Conservation (phyloP, 495 filamentous ascomycete species). For the Talaromyces nanjingensis region DNA sequence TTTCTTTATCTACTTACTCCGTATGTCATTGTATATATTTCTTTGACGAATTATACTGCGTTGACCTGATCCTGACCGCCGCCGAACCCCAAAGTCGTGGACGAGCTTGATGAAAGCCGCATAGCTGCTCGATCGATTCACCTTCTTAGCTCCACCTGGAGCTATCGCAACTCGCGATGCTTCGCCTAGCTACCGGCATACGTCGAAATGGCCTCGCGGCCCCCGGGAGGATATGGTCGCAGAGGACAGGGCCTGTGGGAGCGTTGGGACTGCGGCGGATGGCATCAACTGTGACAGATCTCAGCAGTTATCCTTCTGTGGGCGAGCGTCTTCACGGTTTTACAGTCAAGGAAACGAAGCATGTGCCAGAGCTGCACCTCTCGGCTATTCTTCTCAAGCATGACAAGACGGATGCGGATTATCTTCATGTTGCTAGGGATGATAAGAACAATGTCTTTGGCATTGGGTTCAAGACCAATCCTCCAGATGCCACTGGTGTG, state of each 20-base stretch:
- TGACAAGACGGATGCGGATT: conserved; percentile 90
- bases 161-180: conserved; percentile 9
- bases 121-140: conserved; percentile 1
- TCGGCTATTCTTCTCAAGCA: conserved; percentile 85
- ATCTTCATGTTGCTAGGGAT: conserved; percentile 87
- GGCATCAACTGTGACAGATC: conserved; percentile 63
- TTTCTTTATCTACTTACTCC: conserved; percentile 29
- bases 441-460: conserved; percentile 99
- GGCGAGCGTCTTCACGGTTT: conserved; percentile 91
- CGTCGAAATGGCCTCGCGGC: conserved; percentile 2
- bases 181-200: conserved; percentile 2
- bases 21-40: conserved; percentile 35
- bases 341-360: conserved; percentile 77
- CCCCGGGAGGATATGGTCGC: neutral
- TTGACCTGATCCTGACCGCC: neutral
- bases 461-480: conserved; percentile 97
- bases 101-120: neutral
- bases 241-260: neutral
- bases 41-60: neutral
- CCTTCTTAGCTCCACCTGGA: conserved; percentile 4
- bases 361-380: conserved; percentile 88
- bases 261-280: conserved; percentile 25
- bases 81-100: neutral
- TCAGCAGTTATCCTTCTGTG: conserved; percentile 62
- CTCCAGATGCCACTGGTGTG: conserved; percentile 90